phyloP scores from a whole-genome alignment of 306 rosid species.

The Leucaena leucocephala region DNA sequence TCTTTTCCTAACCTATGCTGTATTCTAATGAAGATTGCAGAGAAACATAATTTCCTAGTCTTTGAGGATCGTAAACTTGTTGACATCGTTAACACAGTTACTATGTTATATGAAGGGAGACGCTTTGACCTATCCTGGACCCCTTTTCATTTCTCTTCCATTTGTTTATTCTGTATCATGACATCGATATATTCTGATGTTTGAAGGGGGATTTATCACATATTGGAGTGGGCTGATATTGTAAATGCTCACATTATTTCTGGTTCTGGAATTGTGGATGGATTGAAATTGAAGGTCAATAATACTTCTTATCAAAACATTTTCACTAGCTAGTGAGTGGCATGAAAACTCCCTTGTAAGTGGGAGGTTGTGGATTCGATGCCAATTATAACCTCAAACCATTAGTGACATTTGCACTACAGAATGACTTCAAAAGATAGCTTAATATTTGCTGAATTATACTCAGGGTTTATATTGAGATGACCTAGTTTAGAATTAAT shows the following conservation, averaged over 20 bases:
- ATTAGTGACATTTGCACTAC: neutral
- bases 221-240: constrained; percentile 95
- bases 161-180: neutral
- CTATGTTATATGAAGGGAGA: constrained; percentile 95
- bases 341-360: too few species aligned
- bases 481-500: too few species aligned
- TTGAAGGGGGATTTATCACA: constrained; percentile 82
- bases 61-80: constrained; percentile 96
- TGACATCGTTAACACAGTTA: constrained; percentile 91
- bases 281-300: constrained; percentile 81
- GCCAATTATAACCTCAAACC: too few species aligned
- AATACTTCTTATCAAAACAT: too few species aligned
- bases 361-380: too few species aligned
- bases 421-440: constrained; percentile 17
- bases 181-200: constrained; percentile 25
- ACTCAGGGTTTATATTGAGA: too few species aligned
- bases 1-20: constrained; percentile 37
- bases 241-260: constrained; percentile 91
- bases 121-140: constrained; percentile 18
- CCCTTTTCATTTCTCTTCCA: constrained; percentile 22
- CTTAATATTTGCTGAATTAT: constrained; percentile 27
- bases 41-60: constrained; percentile 82
- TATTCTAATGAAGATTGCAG: constrained; percentile 69
- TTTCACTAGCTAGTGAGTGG: too few species aligned
- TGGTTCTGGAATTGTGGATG: constrained; percentile 93